Conservation (phyloP, 495 filamentous ascomycete species). For the Penicillium goetzii region DNA sequence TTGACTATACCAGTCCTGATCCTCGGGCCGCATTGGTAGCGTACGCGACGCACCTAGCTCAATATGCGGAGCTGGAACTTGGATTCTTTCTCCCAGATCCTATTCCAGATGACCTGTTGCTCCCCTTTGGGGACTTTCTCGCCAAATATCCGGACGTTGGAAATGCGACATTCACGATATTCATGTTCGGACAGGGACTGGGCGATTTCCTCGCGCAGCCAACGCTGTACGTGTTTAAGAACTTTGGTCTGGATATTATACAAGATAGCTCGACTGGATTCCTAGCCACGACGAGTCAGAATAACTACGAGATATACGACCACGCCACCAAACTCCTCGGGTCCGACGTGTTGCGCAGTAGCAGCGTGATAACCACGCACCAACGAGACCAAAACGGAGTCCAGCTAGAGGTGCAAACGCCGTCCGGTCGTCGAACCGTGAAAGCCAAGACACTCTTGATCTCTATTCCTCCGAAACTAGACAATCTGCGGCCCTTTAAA, state of each 20-base stretch:
- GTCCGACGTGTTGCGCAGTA: slow-evolving; percentile 35
- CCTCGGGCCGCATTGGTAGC: slow-evolving; percentile 39
- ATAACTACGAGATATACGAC: slow-evolving; percentile 49
- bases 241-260: slow-evolving; percentile 28
- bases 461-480: slow-evolving; percentile 44
- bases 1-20: slow-evolving; percentile 40
- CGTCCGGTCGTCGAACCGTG: slow-evolving; percentile 40
- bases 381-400: slow-evolving; percentile 30
- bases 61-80: slow-evolving; percentile 28
- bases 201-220: slow-evolving; percentile 43
- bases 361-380: slow-evolving; percentile 31
- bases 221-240: slow-evolving; percentile 37
- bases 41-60: slow-evolving; percentile 45
- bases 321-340: slow-evolving; percentile 37
- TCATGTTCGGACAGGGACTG: slow-evolving; percentile 36
- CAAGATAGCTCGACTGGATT: slow-evolving; percentile 24
- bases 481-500: slow-evolving; percentile 41
- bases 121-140: slow-evolving; percentile 54
- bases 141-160: slow-evolving; percentile 45
- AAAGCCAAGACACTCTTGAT: slow-evolving; percentile 51
- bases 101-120: slow-evolving; percentile 54
- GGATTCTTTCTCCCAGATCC: slow-evolving; percentile 54
- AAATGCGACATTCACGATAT: slow-evolving; percentile 30
- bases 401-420: slow-evolving; percentile 38
- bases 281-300: slow-evolving; percentile 30